A percentile compares a stretch with the other conserved stretches of the same genome.
Evolutionary conservation across 1,284 basidiomycete species (phyloP).

Genomic region (Ustilago vetiveriae): DNA sequence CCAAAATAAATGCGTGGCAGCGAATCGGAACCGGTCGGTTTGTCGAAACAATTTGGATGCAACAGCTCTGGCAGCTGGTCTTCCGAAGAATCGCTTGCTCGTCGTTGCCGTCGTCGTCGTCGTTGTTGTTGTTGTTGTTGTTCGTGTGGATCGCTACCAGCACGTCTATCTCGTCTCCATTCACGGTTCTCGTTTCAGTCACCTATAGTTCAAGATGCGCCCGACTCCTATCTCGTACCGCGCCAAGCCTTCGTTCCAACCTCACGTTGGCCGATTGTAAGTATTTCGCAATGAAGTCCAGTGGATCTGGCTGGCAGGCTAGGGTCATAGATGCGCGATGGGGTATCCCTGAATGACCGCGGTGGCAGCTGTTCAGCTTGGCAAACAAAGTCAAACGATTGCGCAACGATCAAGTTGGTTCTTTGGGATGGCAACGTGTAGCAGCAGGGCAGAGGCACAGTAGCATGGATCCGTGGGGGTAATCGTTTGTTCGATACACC

Average conservation of each 20-base stretch:
- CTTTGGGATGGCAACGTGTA: too few species aligned
- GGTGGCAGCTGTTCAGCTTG: too few species aligned
- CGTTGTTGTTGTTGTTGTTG: background rate
- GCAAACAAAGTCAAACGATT: too few species aligned
- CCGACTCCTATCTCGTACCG: constrained; percentile 38
- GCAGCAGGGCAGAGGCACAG: too few species aligned
- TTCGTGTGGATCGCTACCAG: constrained; percentile 5
- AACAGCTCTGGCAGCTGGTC: background rate
- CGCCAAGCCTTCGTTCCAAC: constrained; percentile 58
- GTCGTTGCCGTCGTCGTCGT: background rate
- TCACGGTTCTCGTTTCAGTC: background rate
- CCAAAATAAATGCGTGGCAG: too few species aligned
- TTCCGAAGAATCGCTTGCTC: background rate
- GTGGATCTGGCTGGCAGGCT: too few species aligned
- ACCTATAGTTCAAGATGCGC: constrained; percentile 26
- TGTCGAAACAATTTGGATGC: constrained; percentile 4
- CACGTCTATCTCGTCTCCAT: background rate
- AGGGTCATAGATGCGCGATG: too few species aligned
- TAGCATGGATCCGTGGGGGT: too few species aligned
- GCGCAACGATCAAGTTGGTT: too few species aligned
- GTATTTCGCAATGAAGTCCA: too few species aligned
- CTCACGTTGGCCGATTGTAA: constrained; percentile 59
- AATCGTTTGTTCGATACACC: too few species aligned
- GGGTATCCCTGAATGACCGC: too few species aligned
- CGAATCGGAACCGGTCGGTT: constrained; percentile 39